A percentile compares a stretch with the other conserved stretches of the same genome.
These are phyloP conservation scores for Saccharomycopsis javanensis DNA, from an alignment of 805 yeast genomes.

Conservation along the genomic window DNA sequence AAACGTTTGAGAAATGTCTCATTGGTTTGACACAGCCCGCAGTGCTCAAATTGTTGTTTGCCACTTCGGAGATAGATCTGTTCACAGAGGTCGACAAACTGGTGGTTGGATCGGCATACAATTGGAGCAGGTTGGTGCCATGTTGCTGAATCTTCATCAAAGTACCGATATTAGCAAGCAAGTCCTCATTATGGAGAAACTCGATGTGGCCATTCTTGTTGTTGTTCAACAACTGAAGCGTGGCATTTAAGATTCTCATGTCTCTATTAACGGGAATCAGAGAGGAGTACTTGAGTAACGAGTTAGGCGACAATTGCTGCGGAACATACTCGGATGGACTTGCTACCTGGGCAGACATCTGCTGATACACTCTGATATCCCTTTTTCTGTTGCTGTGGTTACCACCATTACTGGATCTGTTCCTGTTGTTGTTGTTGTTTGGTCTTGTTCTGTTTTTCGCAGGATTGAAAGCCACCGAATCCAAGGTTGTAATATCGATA, in stretches of 20 bases:
- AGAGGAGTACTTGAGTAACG: conserved; percentile 10
- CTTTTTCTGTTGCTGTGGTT: not conserved
- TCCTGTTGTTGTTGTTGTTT: too few relatives aligned
- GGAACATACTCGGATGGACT: conserved; percentile 8
- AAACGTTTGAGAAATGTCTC: conserved; percentile 6
- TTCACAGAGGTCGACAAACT: conserved; percentile 7
- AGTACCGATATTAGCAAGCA: conserved; percentile 5
- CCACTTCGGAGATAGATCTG: conserved; percentile 3
- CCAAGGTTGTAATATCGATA: not conserved
- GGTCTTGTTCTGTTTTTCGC: not conserved
- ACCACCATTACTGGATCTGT: not conserved
- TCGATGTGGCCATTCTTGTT: conserved; percentile 3
- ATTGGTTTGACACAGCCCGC: conserved; percentile 3
- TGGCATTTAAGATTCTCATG: conserved; percentile 13
- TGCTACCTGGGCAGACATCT: not conserved
- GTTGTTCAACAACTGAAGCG: conserved; percentile 2
- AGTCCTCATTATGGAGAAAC: conserved; percentile 5
- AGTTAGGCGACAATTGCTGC: conserved; percentile 1
- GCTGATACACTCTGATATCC: not conserved
- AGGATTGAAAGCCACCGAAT: too few relatives aligned
- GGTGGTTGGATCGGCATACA: not conserved
- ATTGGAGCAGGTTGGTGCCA: not conserved
- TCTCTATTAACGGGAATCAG: conserved; percentile 12
- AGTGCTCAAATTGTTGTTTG: not conserved
- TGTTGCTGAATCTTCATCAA: conserved; percentile 1